phyloP scores from a whole-genome alignment of 371 early-diverging fungal genomes.

The Paraphysoderma sedebokerense region DNA sequence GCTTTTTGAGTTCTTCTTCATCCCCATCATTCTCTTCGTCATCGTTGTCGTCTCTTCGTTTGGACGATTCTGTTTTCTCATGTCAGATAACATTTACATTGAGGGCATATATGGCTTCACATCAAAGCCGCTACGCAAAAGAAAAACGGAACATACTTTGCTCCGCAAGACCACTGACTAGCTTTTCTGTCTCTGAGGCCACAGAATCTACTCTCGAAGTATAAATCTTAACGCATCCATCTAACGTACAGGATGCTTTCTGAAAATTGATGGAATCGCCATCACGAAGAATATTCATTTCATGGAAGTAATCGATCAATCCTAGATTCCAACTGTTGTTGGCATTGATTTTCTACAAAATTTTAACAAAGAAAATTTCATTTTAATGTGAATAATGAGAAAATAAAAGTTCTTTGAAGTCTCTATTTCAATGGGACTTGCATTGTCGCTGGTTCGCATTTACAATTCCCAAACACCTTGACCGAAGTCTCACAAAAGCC shows the following conservation, averaged over 20 bases:
- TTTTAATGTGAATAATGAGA: not conserved
- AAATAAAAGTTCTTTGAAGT: slow-evolving; percentile 1
- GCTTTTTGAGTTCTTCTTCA: slow-evolving; percentile 9
- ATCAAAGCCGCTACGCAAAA: no score
- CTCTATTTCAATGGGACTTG: not conserved
- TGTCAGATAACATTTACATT: no score
- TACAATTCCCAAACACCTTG: no score
- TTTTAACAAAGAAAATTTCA: not conserved
- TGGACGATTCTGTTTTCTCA: not conserved
- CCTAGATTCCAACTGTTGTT: slow-evolving; percentile 96
- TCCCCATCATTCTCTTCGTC: slow-evolving; percentile 18
- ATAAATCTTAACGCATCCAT: slow-evolving; percentile 98
- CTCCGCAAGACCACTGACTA: slow-evolving; percentile 68
- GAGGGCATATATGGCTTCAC: no score
- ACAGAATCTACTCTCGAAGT: slow-evolving; percentile 97
- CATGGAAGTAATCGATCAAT: slow-evolving; percentile 95
- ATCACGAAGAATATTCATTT: slow-evolving; percentile 83
- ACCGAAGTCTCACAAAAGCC: no score
- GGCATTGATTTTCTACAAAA: slow-evolving; percentile 82
- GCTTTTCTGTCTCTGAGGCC: slow-evolving; percentile 82
- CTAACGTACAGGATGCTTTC: slow-evolving; percentile 96
- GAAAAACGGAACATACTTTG: not conserved
- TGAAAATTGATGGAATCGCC: slow-evolving; percentile 97
- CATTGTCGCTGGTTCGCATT: not conserved
- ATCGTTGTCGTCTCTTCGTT: slow-evolving; percentile 20